phyloP scores from a whole-genome alignment of 257 asterid genomes.

The Echites panduratus region DNA sequence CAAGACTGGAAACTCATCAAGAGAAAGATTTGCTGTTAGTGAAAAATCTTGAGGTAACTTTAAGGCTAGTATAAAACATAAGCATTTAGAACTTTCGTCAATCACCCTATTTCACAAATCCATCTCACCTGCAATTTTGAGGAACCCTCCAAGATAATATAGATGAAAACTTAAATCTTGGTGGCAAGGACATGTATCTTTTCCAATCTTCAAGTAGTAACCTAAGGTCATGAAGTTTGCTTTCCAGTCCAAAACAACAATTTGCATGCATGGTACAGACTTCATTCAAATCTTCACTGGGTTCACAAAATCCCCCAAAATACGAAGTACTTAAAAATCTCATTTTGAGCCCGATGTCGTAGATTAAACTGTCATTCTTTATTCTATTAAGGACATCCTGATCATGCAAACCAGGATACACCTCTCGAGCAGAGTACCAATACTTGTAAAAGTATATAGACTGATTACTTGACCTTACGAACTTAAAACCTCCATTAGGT shows the following conservation, averaged over 20 bases:
- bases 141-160: slow-evolving; percentile 63
- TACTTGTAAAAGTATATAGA: slow-evolving; percentile 67
- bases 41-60: background rate
- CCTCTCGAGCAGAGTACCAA: slow-evolving; percentile 51
- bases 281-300: slow-evolving; percentile 50
- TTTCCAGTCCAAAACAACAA: slow-evolving; percentile 61
- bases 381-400: slow-evolving; percentile 69
- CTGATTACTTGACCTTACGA: slow-evolving; percentile 49
- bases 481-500: slow-evolving; percentile 71
- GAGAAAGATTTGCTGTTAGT: background rate
- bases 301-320: slow-evolving; percentile 80
- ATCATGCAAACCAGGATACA: slow-evolving; percentile 58
- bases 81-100: background rate
- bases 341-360: slow-evolving; percentile 42
- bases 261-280: slow-evolving; percentile 83
- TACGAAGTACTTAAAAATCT: slow-evolving; percentile 54
- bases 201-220: slow-evolving; percentile 66
- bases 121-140: slow-evolving; percentile 60
- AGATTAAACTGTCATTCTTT: slow-evolving; percentile 37
- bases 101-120: slow-evolving; percentile 6
- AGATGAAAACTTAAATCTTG: slow-evolving; percentile 21
- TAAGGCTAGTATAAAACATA: background rate
- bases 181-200: slow-evolving; percentile 38
- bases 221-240: slow-evolving; percentile 70
- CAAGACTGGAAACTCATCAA: slow-evolving; percentile 37